Base-by-base conservation (phyloP, 257 asterid genomes). In the Solanum dulcamara region DNA sequence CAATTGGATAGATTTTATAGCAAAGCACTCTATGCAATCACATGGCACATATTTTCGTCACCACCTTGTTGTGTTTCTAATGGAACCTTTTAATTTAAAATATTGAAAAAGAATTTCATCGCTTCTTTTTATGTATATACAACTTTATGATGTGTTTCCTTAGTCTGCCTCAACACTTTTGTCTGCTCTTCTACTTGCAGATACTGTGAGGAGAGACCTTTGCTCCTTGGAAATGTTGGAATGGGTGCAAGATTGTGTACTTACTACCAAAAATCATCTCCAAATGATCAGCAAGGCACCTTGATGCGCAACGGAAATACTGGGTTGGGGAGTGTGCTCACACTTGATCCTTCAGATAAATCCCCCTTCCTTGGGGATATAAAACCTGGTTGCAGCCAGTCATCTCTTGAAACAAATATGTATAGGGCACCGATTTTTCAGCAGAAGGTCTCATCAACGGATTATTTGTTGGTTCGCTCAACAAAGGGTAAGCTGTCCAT, bases 231-330 rank as follows among this genome's bases (percentile, higher is more conserved):
- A 84, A 95, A 97, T 90, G 90, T 91, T 71, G 99, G 99, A 87
- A 95, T 97, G 99, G 99, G 99, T 90, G 98, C 98, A 81, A 92
- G 98, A 91, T 91, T 95, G 85, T 95, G 97, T 90, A 97, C 99
- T 83, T 97, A 95, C 88, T 95, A 95, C 90, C 98, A 97, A 87
- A 97, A 97, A 90, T 90, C 92, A 26, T 81, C 90, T 20, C 94
- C 97, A 32, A 92, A 93, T 83, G 99, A 94, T 91, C 96, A 94
- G 87, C 89, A 83, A 59, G 98, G 98, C 12, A 92, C 84, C 87
- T 85, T 88, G 75, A 89, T 95, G 92, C 94, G 97, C 53, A 95
- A 90, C 89, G 98, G 90, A 85, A 92, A 92, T 86, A 91, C 89
- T 64, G 93, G 93, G 86, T 93, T 95, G 92, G 99, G 99, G 75